Conservation (phyloP, 805 yeast genomes). For the Yamadazyma nakazawae region DNA sequence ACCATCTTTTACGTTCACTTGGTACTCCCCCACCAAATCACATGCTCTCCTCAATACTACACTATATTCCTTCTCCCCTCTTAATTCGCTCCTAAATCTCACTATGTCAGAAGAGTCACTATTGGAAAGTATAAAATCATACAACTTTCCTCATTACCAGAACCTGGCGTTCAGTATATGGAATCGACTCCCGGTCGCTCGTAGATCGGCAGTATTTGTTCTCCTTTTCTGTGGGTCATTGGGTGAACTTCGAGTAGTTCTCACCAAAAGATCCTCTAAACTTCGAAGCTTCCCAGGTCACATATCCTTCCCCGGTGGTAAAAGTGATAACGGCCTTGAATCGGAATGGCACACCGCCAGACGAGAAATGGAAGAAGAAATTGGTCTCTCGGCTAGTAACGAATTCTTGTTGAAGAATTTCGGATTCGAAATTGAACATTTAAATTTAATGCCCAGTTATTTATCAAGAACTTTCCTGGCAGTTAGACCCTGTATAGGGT, state of each 20-base stretch:
- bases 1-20: too few relatives aligned
- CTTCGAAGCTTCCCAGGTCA: conserved; percentile 82
- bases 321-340: conserved; percentile 68
- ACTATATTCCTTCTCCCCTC: too few relatives aligned
- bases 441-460: conserved; percentile 71
- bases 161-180: conserved; percentile 43
- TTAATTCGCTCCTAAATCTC: neutral
- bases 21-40: too few relatives aligned
- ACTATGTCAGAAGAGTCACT: neutral
- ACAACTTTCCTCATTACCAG: conserved; percentile 31
- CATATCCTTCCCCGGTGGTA: conserved; percentile 92
- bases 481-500: conserved; percentile 77
- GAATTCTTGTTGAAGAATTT: conserved; percentile 36
- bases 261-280: conserved; percentile 72
- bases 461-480: conserved; percentile 77
- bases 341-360: conserved; percentile 70
- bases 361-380: conserved; percentile 84
- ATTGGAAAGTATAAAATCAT: conserved; percentile 21
- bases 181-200: conserved; percentile 58
- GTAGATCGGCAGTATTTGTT: conserved; percentile 80
- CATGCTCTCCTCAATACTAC: too few relatives aligned
- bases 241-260: conserved; percentile 73
- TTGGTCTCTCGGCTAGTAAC: conserved; percentile 61
- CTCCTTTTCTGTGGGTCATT: conserved; percentile 66
- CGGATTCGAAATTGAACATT: conserved; percentile 58